Evolutionary conservation across 768 basidiomycete species (phyloP), one percentile per base, ranked within the genome.

Genomic region (Lentinula aciculospora): DNA sequence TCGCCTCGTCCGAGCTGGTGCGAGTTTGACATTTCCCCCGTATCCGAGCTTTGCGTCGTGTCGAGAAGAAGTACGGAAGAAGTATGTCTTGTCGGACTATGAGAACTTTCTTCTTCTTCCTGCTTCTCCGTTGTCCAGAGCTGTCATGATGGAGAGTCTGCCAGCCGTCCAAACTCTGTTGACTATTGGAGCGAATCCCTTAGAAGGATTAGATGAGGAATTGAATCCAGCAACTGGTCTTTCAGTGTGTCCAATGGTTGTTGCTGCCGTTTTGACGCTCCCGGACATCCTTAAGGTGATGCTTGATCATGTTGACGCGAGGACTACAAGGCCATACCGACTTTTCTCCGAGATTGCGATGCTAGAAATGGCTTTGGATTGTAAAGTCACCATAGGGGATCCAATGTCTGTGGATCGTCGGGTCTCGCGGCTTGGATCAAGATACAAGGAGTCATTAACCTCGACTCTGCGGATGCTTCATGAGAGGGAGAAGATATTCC

Each of bases 111-210:
- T 57, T 3, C 45, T 48, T 3, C 19, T 60, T 10, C 55, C 56
- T 29, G 56, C 56, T 2, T 60, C 60, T 7, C 60, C 60, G n/a
- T 44, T 60, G 9, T 56, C 55, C 5, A 56, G 59, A 23, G 59
- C 59, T 4, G 55, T 60, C 5, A 57, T 57, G 15, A 60, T 57
- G 56, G 44, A 51, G 32, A 57, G 50, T 44, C 7, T 57, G 15
- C 44, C 42, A 9, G 60, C 60, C 9, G 50, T 60, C 3, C 29
- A 29, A 28, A 36, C 31, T 15, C 51, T 60, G 13, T 50, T 60
- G 40, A 31, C 48, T 21, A 29, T 60, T 13, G 60, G 56, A 8
- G 50, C 56, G 1, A 56, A 60, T 32, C 60, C 60, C 17, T 32
- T 60, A 46, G 60, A 60, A 42, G 48, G 49, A n/a, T 25, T 57